Evolutionary conservation across 352 stramenopile species (phyloP).

Genomic region (Paralagenidium karlingii): DNA sequence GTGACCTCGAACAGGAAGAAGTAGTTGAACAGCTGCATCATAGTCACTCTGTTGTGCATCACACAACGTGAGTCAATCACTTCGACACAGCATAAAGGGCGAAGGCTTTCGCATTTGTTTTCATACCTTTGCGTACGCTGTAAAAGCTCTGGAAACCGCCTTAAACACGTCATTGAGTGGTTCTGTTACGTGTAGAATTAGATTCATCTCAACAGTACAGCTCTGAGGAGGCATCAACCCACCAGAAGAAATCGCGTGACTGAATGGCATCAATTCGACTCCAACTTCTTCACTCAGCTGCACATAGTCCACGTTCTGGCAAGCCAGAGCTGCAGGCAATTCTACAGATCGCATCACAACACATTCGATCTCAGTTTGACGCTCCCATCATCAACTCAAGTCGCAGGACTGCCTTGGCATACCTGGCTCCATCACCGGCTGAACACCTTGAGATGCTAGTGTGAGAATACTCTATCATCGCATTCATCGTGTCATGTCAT

Average conservation of each 20-base stretch:
- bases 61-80: background rate
- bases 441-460: background rate
- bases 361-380: too few relatives aligned
- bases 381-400: too few relatives aligned
- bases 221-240: background rate
- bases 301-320: conserved; percentile 7
- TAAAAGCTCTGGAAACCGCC: conserved; percentile 48
- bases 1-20: conserved; percentile 53
- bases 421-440: background rate
- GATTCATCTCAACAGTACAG: background rate
- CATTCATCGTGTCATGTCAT: too few relatives aligned
- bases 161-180: conserved; percentile 31
- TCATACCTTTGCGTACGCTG: conserved; percentile 49
- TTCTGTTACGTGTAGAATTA: conserved; percentile 5
- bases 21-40: conserved; percentile 29
- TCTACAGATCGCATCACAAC: too few relatives aligned
- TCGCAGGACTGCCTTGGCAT: conserved; percentile 18
- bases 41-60: conserved; percentile 19
- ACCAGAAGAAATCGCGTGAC: conserved; percentile 22
- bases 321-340: conserved; percentile 13
- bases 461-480: too few relatives aligned
- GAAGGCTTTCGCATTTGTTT: background rate
- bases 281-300: conserved; percentile 8
- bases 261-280: conserved; percentile 50
- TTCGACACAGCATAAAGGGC: background rate